Conservation (phyloP, 2,329 filamentous ascomycete species). For the Aspergillus pseudoglaucus region DNA sequence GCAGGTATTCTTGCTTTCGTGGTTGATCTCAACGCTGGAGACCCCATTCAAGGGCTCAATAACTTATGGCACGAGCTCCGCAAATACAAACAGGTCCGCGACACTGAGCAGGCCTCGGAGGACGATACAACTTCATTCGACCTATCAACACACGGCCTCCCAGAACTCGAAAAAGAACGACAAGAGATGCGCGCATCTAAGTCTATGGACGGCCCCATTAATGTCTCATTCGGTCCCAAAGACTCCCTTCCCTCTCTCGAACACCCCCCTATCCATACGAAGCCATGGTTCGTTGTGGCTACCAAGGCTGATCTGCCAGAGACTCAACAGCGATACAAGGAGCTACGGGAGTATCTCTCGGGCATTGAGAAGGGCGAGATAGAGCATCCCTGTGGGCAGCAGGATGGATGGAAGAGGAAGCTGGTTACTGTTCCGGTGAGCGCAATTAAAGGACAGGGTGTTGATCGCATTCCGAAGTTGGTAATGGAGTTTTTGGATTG, state of each 20-base stretch:
- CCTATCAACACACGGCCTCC: slow-evolving; percentile 19
- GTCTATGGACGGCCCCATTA: background rate
- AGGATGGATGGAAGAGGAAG: slow-evolving; percentile 54
- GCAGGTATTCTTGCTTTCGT: slow-evolving; percentile 92
- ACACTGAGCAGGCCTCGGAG: slow-evolving; percentile 62
- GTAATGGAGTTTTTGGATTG: slow-evolving; percentile 37
- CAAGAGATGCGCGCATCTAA: background rate
- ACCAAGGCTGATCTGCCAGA: slow-evolving; percentile 82
- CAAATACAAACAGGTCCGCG: slow-evolving; percentile 75
- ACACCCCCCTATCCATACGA: slow-evolving; percentile 72
- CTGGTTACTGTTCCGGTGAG: slow-evolving; percentile 73
- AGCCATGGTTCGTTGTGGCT: slow-evolving; percentile 94
- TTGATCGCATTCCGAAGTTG: slow-evolving; percentile 49
- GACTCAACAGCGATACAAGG: slow-evolving; percentile 70
- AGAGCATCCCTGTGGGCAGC: slow-evolving; percentile 68
- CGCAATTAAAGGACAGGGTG: slow-evolving; percentile 79
- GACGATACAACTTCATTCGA: slow-evolving; percentile 54
- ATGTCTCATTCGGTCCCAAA: slow-evolving; percentile 8
- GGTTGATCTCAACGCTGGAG: slow-evolving; percentile 71
- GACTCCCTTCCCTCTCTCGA: slow-evolving; percentile 40
- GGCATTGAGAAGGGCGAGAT: slow-evolving; percentile 56
- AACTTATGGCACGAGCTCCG: slow-evolving; percentile 86
- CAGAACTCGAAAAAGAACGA: slow-evolving; percentile 15
- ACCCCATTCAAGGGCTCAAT: slow-evolving; percentile 72
- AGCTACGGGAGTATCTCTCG: slow-evolving; percentile 64